Base-by-base conservation (phyloP, 2,329 filamentous ascomycete species). In the Trichoderma arundinaceum region DNA sequence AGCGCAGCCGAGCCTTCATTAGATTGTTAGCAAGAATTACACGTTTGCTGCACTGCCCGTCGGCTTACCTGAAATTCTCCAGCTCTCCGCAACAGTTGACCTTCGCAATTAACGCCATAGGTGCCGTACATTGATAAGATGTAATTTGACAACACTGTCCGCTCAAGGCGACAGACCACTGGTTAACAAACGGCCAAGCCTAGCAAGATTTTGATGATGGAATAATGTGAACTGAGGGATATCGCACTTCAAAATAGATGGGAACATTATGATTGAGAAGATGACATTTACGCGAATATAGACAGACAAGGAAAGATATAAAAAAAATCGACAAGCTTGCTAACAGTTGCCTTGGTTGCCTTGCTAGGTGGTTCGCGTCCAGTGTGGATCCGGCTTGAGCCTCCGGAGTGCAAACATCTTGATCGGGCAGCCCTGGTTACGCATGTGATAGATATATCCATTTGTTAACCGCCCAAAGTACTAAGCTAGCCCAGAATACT, bases 311-410 rank as follows among this genome's bases (percentile, higher is more conserved):
- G 49, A 63, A 49, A 54, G 32, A 63, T 35, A 62, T 52, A 35
- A 46, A 33, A 10, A 19, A 19, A 17, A 41, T 58, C 7, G 28
- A 28, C n/a, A 28, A 4, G 17, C 46, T 54, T 39, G 49, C 39
- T 35, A 49, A 39, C 32, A 49, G 60, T 46, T 63, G 60, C 60
- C 60, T 54, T 46, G 51, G 60, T 53, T 63, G 60, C 60, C 60
- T 63, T 33, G 17, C 28, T 8, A 63, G 48, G 46, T 54, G 48
- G 49, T 53, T 38, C 60, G 60, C 60, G 41, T 38, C 13, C 28
- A 52, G 22, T 53, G 59, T 63, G 49, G 49, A 62, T 44, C 59
- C 51, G 13, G 38, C 32, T 13, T 33, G 52, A 46, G 56, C 32
- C 56, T 48, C 39, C 15, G 13, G 19, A 54, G 17, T 33, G 2